Evolutionary conservation across 2,329 filamentous ascomycete species (phyloP), one percentile per base, ranked within the genome.

Genomic region (Amauroascus verrucosus): DNA sequence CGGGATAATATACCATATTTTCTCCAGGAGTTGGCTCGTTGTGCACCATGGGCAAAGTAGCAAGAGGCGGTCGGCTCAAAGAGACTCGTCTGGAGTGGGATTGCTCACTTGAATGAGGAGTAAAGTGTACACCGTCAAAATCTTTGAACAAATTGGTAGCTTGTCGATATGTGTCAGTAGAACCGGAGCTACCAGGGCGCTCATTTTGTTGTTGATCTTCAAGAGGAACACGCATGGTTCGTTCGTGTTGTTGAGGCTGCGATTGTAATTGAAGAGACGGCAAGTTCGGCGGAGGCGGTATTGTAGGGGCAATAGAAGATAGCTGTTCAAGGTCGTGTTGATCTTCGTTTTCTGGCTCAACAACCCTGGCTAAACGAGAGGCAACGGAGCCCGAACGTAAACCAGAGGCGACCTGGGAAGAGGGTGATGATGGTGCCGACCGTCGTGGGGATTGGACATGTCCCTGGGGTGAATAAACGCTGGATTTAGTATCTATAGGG

Each of bases 1-100:
- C 93, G 13, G 93, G 93, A 67, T 98, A 98, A 70, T 85, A 97
- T 8, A 95, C 81, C 87, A 97, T 95, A 61, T 83, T 76, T 59
- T 91, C 82, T 3, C 82, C 84, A 1, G 84, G 84, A 48, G 64
- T 65, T 2, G 70, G 66, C 53, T 71, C 65, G 48, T 67, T 64
- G 59, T 69, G 71, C 22, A 64, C 61, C 57, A 68, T 62, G 11
- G 68, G 62, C 48, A 68, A 62, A 52, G 63, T 65, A 4, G 71
- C 70, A 44, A 72, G 65, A 32, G 71, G 70, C 13, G 50, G 50
- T 20, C 65, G 65, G 18, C 58, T 65, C 40, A 74, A 57, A 26
- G 72, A 68, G 16, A 72, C 58, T 40, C 63, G 67, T 22, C 67
- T 65, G 48, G 59, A 58, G 51, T 57, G 48, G 52, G 63, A 53